Percentiles rank a stretch among this genome's conserved stretches.
Evolutionary conservation across 805 yeast genomes (phyloP).

Genomic region (Schizosaccharomyces osmophilus): DNA sequence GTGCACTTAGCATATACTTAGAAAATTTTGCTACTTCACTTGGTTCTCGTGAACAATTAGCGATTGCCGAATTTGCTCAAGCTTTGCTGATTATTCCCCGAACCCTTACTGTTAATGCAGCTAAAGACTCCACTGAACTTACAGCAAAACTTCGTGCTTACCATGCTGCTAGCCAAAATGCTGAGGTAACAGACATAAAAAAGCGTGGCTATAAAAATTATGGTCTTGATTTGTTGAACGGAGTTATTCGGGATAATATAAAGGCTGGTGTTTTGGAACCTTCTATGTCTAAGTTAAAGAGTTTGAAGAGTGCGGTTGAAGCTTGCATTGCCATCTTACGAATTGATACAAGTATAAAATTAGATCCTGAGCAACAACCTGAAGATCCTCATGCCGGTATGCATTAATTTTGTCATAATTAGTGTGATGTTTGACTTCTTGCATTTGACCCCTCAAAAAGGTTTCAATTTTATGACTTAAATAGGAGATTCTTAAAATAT

Average conservation of each 20-base stretch:
- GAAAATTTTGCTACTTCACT: slow-evolving; percentile 72
- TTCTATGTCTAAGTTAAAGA: slow-evolving; percentile 71
- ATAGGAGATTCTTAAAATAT: no score
- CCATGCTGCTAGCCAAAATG: slow-evolving; percentile 83
- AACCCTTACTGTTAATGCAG: slow-evolving; percentile 90
- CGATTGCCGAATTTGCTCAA: slow-evolving; percentile 89
- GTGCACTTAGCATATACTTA: slow-evolving; percentile 78
- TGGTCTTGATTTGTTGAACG: slow-evolving; percentile 77
- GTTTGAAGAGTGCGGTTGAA: slow-evolving; percentile 76
- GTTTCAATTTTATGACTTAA: no score
- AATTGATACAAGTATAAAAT: slow-evolving; percentile 94
- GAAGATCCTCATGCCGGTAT: slow-evolving; percentile 2
- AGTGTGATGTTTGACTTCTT: background rate
- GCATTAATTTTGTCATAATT: background rate
- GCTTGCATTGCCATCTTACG: slow-evolving; percentile 94
- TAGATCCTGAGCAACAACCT: slow-evolving; percentile 48
- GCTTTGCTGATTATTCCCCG: slow-evolving; percentile 82
- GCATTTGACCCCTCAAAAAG: background rate
- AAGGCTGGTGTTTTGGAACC: slow-evolving; percentile 85
- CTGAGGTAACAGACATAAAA: slow-evolving; percentile 59
- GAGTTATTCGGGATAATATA: slow-evolving; percentile 72
- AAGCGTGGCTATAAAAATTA: slow-evolving; percentile 69
- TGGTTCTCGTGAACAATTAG: slow-evolving; percentile 91
- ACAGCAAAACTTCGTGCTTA: slow-evolving; percentile 88
- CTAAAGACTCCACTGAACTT: slow-evolving; percentile 84